These are phyloP conservation scores for Ophiostoma tasmaniense DNA, from an alignment of 2,329 filamentous ascomycete species.

Conservation along the genomic window DNA sequence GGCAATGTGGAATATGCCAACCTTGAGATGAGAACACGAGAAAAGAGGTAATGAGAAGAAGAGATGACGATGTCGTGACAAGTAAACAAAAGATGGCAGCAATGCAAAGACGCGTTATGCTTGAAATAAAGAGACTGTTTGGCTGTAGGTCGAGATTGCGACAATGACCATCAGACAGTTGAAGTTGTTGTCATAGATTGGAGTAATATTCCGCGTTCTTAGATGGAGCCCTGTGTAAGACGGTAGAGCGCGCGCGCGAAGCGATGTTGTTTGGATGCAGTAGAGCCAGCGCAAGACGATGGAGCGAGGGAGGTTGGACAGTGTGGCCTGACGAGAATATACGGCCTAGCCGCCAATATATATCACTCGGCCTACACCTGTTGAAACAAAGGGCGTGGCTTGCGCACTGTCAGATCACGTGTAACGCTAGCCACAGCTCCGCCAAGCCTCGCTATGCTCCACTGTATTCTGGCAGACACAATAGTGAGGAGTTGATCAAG, in stretches of 20 bases:
- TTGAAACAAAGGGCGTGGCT: constrained; percentile 5
- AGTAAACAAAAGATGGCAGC: not conserved
- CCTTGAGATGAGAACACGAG: not conserved
- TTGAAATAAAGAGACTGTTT: not conserved
- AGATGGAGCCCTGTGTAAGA: not conserved
- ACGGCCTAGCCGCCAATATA: constrained; percentile 17
- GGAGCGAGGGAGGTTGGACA: constrained; percentile 20
- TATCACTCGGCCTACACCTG: constrained; percentile 2
- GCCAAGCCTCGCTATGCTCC: not conserved
- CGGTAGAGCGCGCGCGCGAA: constrained; percentile 1
- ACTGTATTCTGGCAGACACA: not conserved
- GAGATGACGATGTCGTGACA: not conserved
- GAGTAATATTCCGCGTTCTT: not conserved
- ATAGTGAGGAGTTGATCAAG: not conserved
- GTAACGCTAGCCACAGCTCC: constrained; percentile 8
- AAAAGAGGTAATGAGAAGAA: not conserved
- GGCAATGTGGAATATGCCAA: not conserved
- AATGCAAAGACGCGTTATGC: not conserved
- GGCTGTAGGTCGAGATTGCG: not conserved
- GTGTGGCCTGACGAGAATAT: constrained; percentile 21
- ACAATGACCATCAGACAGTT: not conserved
- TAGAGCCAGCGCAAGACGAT: not conserved
- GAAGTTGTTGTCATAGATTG: not conserved
- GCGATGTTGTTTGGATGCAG: constrained; percentile 4
- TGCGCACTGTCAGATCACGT: constrained; percentile 13